phyloP scores from a whole-genome alignment of 169 alveolate genomes.

The Cryptosporidium sp. region DNA sequence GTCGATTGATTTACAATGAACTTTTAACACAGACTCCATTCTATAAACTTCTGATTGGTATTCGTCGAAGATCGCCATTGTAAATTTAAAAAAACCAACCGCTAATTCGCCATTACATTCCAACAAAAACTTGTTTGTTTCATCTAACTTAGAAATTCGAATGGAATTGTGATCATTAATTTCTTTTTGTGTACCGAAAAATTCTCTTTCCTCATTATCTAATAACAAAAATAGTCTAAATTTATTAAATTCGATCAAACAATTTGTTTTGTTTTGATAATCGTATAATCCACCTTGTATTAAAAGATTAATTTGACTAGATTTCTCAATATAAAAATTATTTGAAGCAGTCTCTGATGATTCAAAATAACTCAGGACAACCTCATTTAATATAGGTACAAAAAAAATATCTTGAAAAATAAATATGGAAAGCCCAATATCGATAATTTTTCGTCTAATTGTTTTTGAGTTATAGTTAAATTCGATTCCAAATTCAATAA shows the following conservation, averaged over 20 bases:
- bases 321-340: conserved; percentile 20
- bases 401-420: conserved; percentile 32
- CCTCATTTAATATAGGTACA: conserved; percentile 1
- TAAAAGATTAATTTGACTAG: background rate
- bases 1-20: conserved; percentile 5
- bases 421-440: background rate
- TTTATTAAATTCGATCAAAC: background rate
- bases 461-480: background rate
- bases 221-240: background rate
- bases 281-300: conserved; percentile 25
- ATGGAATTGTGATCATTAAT: background rate
- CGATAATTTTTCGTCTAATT: background rate
- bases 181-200: background rate
- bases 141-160: conserved; percentile 18
- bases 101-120: conserved; percentile 26
- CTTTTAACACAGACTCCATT: background rate
- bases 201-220: background rate
- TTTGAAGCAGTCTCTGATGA: background rate
- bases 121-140: background rate
- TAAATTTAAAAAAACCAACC: background rate
- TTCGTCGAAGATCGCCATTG: conserved; percentile 2
- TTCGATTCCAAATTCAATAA: conserved; percentile 51
- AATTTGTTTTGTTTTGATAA: background rate
- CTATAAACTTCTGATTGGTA: conserved; percentile 17
- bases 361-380: conserved; percentile 9